These are phyloP conservation scores for Lasiodiplodia hormozganensis DNA, from an alignment of 2,329 filamentous ascomycete genomes.

Conservation along the genomic window DNA sequence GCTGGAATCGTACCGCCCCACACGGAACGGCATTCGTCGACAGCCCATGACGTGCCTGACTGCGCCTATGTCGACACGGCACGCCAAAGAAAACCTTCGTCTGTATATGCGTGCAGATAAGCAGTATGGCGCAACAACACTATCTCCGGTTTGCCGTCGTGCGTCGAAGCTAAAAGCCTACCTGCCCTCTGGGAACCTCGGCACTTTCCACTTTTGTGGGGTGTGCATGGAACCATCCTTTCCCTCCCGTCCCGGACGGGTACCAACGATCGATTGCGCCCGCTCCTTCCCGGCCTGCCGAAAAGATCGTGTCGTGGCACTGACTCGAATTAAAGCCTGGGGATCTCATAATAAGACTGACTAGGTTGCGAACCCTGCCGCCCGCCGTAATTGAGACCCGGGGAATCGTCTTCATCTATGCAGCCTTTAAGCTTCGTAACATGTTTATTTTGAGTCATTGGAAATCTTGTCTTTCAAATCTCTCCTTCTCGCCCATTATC, in stretches of 20 bases:
- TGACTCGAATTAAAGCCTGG: neutral
- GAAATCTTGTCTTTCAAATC: neutral
- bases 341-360: too few relatives aligned
- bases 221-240: neutral
- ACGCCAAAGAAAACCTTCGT: neutral
- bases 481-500: conserved; percentile 5
- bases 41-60: conserved; percentile 6
- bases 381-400: too few relatives aligned
- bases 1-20: neutral
- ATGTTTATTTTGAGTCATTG: neutral
- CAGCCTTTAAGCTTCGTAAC: neutral
- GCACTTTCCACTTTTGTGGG: neutral
- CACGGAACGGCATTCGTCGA: neutral
- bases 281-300: neutral
- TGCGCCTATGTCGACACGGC: conserved; percentile 4
- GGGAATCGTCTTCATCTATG: too few relatives aligned
- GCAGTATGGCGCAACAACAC: too few relatives aligned
- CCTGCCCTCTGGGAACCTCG: neutral
- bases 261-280: neutral
- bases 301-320: neutral
- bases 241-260: neutral
- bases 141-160: neutral
- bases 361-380: too few relatives aligned
- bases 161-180: neutral
- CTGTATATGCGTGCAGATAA: neutral